These are phyloP conservation scores for Spongiforma sp. DNA, from an alignment of 1,284 basidiomycete species.

Conservation along the genomic window DNA sequence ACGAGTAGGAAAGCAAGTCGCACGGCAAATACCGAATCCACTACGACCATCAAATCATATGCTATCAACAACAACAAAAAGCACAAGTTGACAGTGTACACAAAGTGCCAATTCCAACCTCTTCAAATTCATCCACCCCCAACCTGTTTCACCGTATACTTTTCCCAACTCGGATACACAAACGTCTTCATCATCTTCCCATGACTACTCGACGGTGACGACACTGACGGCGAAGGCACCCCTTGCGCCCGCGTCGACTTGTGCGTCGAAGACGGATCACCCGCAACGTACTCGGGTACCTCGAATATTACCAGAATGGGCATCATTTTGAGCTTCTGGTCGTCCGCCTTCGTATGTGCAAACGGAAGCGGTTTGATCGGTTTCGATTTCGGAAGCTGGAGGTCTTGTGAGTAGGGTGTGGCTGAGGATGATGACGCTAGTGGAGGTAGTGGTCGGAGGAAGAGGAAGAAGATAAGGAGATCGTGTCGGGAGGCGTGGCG, in stretches of 20 bases:
- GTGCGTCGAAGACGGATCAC: constrained; percentile 21
- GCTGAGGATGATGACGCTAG: too few relatives aligned
- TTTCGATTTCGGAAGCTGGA: constrained; percentile 43
- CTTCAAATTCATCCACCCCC: too few relatives aligned
- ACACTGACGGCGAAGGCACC: too few relatives aligned
- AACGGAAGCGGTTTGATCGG: constrained; percentile 54
- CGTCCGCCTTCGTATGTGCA: constrained; percentile 50
- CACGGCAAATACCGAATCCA: too few relatives aligned
- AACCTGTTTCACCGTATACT: constrained; percentile 56
- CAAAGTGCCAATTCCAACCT: too few relatives aligned
- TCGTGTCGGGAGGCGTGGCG: constrained; percentile 10
- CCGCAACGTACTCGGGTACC: constrained; percentile 36
- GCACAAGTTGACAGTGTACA: constrained; percentile 20
- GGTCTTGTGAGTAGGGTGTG: too few relatives aligned
- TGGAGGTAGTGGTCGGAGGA: too few relatives aligned
- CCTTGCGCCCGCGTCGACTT: constrained; percentile 34
- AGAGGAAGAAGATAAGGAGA: too few relatives aligned
- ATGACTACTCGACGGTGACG: constrained; percentile 38
- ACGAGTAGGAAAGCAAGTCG: too few relatives aligned
- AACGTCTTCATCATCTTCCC: constrained; percentile 46
- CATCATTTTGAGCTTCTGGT: constrained; percentile 56
- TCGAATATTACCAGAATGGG: constrained; percentile 49
- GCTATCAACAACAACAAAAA: neutral
- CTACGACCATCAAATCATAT: too few relatives aligned
- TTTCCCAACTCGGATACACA: constrained; percentile 64